A percentile compares a stretch with the other conserved stretches of the same genome.
Conservation (phyloP, 2,329 filamentous ascomycete species). For the Massarina eburnea region DNA sequence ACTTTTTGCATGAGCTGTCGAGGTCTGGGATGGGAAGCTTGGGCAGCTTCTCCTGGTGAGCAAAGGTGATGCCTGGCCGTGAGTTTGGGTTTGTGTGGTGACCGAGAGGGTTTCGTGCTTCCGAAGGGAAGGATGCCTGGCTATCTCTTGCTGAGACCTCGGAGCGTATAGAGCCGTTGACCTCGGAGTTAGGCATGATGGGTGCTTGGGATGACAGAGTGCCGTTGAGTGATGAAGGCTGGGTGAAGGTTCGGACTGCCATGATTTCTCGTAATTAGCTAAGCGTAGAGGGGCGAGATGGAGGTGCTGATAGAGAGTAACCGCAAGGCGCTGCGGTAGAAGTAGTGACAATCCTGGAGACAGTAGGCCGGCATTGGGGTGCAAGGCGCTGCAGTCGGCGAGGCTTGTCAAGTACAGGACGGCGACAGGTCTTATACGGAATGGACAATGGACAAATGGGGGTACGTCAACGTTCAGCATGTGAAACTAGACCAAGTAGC, state of each 20-base stretch:
- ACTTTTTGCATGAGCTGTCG: constrained; percentile 74
- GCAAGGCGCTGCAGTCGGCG: constrained; percentile 19
- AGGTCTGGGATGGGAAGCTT: constrained; percentile 93
- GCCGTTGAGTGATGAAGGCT: constrained; percentile 72
- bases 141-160: constrained; percentile 57
- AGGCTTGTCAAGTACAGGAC: constrained; percentile 15
- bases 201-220: constrained; percentile 55
- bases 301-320: constrained; percentile 79
- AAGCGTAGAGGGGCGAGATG: constrained; percentile 76
- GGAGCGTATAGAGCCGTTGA: constrained; percentile 45
- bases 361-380: constrained; percentile 78
- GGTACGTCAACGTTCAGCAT: constrained; percentile 30
- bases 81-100: constrained; percentile 55
- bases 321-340: constrained; percentile 86
- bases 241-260: constrained; percentile 70
- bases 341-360: constrained; percentile 87
- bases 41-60: constrained; percentile 82
- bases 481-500: constrained; percentile 35
- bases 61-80: constrained; percentile 80
- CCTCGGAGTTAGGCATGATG: constrained; percentile 42
- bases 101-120: constrained; percentile 51
- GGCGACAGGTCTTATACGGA: constrained; percentile 32
- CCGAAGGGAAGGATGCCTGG: constrained; percentile 50
- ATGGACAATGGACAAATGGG: constrained; percentile 33
- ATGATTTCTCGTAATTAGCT: constrained; percentile 55